Base-by-base conservation (phyloP, 2,329 filamentous ascomycete species). In the Fusarium subglutinans region DNA sequence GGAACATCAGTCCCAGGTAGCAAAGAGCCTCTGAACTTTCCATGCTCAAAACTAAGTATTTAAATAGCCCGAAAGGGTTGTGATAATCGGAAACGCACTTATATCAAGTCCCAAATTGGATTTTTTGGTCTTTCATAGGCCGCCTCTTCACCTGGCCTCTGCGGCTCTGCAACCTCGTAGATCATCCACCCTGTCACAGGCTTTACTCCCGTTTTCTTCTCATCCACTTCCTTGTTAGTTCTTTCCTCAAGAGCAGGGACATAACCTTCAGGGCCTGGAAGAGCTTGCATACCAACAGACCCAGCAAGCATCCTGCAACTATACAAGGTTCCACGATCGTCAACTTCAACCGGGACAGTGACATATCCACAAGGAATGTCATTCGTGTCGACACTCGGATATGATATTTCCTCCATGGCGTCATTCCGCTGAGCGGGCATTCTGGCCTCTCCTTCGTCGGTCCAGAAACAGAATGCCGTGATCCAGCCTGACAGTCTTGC, bases 181-280 rank as follows among this genome's bases (percentile, higher is more conserved):
- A 63, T 63, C 43, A 63, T 50, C 61, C 61, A 63, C 26, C 55
- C 55, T 6, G 61, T 41, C 1, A 63, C 28, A 5, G 61, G 56
- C 6, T 20, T 26, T 5, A 64, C 22, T 7, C 61, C 61, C 5
- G 3, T 11, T 6, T 47, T 48, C 28, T 37, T 24, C 28, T 26
- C 40, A 24, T 44, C 40, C 17, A 28, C 9, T 0, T 38, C 5
- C 15, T 1, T 5, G 9, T 11, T 18, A 15, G 4, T 6, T 10
- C 20, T 11, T 2, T 24, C 0, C 7, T 33, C 53, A 10, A 8
- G 1, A 8, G 17, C 35, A 9, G 55, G 18, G 15, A 26, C 12
- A 40, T 40, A 28, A 10, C n/a, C 30, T 4, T 63, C 54, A 12
- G 2, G 43, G 10, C 56, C 12, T 3, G 60, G 33, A 2, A 41